Conservation (phyloP, 1,139 yeast genomes). For the Kurtzmaniella quercitrusa region DNA sequence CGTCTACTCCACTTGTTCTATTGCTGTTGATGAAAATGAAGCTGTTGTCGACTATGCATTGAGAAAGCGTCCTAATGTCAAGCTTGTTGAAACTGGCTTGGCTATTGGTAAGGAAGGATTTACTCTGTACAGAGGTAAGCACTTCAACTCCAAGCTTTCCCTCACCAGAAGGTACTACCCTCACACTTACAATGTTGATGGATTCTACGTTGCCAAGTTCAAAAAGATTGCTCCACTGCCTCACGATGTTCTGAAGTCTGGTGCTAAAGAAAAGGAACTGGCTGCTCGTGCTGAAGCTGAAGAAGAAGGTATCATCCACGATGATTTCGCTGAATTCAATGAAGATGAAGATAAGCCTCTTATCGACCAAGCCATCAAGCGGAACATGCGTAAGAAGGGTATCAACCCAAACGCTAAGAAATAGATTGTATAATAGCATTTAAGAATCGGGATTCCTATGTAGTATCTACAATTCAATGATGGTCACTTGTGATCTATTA, state of each 20-base stretch:
- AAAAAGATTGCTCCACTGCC: conserved; percentile 86
- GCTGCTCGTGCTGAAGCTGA: conserved; percentile 75
- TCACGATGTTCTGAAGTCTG: conserved; percentile 79
- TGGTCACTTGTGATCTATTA: background rate
- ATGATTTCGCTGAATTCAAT: conserved; percentile 81
- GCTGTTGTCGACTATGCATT: conserved; percentile 98
- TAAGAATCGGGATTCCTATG: background rate
- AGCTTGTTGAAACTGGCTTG: conserved; percentile 89
- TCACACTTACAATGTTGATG: conserved; percentile 97
- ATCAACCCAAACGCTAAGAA: conserved; percentile 54
- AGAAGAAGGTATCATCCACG: conserved; percentile 78
- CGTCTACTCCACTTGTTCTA: conserved; percentile 97
- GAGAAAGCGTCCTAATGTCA: conserved; percentile 94
- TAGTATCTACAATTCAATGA: too few species aligned
- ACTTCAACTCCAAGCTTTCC: conserved; percentile 70
- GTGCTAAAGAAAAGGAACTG: conserved; percentile 83
- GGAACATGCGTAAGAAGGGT: conserved; percentile 75
- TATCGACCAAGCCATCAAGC: conserved; percentile 70
- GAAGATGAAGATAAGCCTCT: conserved; percentile 71
- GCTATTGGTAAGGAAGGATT: conserved; percentile 96
- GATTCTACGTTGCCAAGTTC: conserved; percentile 95
- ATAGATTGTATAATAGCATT: conserved; percentile 6
- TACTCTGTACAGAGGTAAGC: conserved; percentile 89
- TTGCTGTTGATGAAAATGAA: conserved; percentile 97
- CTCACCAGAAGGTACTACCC: conserved; percentile 96